A percentile compares a stretch with the other conserved stretches of the same genome.
These are phyloP conservation scores for Ophiostoma pallidulum DNA, from an alignment of 2,329 filamentous ascomycete genomes.

Conservation along the genomic window DNA sequence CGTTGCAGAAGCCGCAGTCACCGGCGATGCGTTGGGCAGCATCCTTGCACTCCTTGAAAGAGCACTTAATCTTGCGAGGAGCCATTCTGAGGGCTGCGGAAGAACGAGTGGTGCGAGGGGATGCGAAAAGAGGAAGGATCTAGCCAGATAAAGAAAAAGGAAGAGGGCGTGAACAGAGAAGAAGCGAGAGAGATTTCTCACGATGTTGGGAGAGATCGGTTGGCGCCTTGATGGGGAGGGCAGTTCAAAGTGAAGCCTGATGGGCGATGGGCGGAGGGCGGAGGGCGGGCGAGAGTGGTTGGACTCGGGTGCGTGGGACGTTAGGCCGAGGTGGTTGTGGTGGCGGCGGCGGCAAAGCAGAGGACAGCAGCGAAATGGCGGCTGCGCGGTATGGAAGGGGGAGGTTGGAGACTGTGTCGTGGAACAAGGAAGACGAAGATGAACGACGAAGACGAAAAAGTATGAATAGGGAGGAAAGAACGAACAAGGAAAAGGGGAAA, in stretches of 20 bases:
- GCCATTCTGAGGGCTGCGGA: slow-evolving; percentile 43
- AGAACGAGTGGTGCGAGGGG: no score
- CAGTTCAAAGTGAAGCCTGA: not conserved
- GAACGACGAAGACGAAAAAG: not conserved
- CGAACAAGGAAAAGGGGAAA: not conserved
- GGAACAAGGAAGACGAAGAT: not conserved
- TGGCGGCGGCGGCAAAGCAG: not conserved
- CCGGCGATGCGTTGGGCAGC: slow-evolving; percentile 87
- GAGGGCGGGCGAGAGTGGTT: not conserved
- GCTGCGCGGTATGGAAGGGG: no score
- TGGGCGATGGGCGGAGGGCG: not conserved
- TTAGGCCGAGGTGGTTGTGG: slow-evolving; percentile 1
- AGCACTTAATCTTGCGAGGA: slow-evolving; percentile 74
- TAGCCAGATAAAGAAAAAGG: not conserved
- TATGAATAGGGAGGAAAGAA: not conserved
- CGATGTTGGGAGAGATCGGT: no score
- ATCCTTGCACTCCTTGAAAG: slow-evolving; percentile 80
- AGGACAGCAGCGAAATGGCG: not conserved
- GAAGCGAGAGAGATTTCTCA: no score
- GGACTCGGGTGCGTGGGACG: not conserved
- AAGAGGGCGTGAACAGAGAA: not conserved
- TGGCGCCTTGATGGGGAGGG: no score
- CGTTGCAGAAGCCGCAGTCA: slow-evolving; percentile 90
- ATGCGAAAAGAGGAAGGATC: no score
- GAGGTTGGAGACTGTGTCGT: no score